Evolutionary conservation across 2,329 filamentous ascomycete species (phyloP).

Genomic region (Pseudocercospora fuligena): DNA sequence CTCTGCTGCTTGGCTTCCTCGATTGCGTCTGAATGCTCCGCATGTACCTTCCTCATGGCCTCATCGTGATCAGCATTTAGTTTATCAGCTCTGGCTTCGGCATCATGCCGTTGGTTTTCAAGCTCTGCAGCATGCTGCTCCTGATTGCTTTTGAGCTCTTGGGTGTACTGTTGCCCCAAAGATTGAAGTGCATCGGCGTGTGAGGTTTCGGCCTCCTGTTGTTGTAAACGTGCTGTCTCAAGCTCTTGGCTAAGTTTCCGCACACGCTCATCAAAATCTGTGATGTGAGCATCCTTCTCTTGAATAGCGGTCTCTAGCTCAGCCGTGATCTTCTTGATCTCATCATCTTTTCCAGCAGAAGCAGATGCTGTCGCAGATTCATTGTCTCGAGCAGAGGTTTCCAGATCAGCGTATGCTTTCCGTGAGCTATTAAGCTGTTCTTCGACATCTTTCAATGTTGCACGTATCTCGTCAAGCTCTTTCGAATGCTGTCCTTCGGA

Average conservation of each 20-base stretch:
- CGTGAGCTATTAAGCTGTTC: constrained; percentile 12
- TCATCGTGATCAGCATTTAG: too few relatives aligned
- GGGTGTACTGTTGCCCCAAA: neutral
- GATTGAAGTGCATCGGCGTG: neutral
- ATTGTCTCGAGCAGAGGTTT: neutral
- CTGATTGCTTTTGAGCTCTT: neutral
- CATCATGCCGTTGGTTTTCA: neutral
- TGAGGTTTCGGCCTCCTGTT: constrained; percentile 22
- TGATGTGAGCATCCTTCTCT: neutral
- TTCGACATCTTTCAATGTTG: constrained; percentile 5
- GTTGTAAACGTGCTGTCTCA: neutral
- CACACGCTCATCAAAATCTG: neutral
- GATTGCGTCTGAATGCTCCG: neutral
- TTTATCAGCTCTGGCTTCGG: neutral
- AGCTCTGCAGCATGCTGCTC: neutral
- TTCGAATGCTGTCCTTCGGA: constrained; percentile 4
- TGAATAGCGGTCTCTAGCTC: neutral
- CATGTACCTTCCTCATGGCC: neutral
- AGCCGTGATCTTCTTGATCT: neutral
- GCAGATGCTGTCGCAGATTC: neutral
- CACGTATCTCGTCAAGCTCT: neutral
- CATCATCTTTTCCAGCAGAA: neutral
- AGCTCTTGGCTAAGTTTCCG: neutral
- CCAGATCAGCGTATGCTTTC: constrained; percentile 2
- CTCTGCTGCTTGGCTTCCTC: neutral